These are phyloP conservation scores for Emmonsia crescens DNA, from an alignment of 2,329 filamentous ascomycete genomes.

Conservation along the genomic window DNA sequence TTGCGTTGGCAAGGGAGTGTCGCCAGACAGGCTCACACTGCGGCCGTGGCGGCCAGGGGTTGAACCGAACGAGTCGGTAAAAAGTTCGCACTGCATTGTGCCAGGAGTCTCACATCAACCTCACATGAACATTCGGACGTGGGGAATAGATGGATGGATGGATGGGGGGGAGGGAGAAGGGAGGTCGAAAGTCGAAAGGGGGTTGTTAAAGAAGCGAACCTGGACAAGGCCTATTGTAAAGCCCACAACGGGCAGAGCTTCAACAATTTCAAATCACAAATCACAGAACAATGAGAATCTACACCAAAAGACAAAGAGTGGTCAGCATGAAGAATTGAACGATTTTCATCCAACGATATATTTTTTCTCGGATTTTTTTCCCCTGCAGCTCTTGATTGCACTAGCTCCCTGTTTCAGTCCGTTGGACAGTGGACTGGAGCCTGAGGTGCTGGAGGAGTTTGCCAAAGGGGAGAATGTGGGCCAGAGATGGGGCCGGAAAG, in stretches of 20 bases:
- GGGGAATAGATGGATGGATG: background rate
- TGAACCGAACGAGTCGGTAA: slow-evolving; percentile 1
- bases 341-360: background rate
- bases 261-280: slow-evolving; percentile 3
- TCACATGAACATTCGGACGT: background rate
- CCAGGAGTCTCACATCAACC: slow-evolving; percentile 1
- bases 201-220: slow-evolving; percentile 1
- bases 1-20: slow-evolving; percentile 22
- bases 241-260: background rate
- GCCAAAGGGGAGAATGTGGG: background rate
- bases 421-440: no score
- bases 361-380: background rate
- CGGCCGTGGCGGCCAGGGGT: slow-evolving; percentile 15
- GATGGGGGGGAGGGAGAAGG: no score
- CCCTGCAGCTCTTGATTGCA: background rate
- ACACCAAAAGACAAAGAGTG: background rate
- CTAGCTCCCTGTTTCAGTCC: background rate
- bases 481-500: background rate
- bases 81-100: slow-evolving; percentile 3
- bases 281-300: slow-evolving; percentile 1
- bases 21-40: slow-evolving; percentile 31
- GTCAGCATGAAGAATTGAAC: background rate
- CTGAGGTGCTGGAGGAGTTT: no score
- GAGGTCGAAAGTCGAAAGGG: background rate
- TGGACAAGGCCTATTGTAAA: background rate